Evolutionary conservation across 257 asterid genomes (phyloP), one percentile per base, ranked within the genome.

Genomic region (Buddleja alternifolia): DNA sequence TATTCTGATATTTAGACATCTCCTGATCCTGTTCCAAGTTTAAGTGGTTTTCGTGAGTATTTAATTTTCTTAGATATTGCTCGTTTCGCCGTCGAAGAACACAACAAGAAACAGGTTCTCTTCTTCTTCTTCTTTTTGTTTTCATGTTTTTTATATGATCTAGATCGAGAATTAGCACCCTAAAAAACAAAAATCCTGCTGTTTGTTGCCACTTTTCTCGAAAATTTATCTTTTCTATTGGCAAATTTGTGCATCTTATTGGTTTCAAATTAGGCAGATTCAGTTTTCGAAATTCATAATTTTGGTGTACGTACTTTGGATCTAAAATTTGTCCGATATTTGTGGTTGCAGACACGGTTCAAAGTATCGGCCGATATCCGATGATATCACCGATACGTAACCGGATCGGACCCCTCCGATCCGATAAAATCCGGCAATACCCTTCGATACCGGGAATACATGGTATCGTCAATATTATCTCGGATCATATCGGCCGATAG

Each of bases 31-130:
- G n/a, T n/a, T n/a, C n/a, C n/a, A n/a, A n/a, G n/a, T n/a, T n/a
- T n/a, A n/a, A n/a, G n/a, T n/a, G n/a, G n/a, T n/a, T n/a, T n/a
- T n/a, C n/a, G n/a, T n/a, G n/a, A n/a, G n/a, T n/a, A n/a, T n/a
- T n/a, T n/a, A n/a, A n/a, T n/a, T n/a, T n/a, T 86, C 71, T 77
- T 88, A 1, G 72, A 73, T 47, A 95, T 90, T 21, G 98, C 97
- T 67, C 88, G 89, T 59, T 90, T 92, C 42, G 96, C 97, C 54
- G 78, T 92, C 23, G 88, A 85, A 15, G 85, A 89, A 3, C 86
- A 92, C 85, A 86, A 90, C 71, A 73, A 61, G 59, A 89, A 89
- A 71, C 84, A 87, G 92, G 96, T 92, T 34, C 10, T 4, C 15
- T 11, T 32, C 60, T 6, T 0, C 24, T 25, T 41, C 5, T 29